Conservation (phyloP, 257 asterid genomes). For the Lycium barbarum region DNA sequence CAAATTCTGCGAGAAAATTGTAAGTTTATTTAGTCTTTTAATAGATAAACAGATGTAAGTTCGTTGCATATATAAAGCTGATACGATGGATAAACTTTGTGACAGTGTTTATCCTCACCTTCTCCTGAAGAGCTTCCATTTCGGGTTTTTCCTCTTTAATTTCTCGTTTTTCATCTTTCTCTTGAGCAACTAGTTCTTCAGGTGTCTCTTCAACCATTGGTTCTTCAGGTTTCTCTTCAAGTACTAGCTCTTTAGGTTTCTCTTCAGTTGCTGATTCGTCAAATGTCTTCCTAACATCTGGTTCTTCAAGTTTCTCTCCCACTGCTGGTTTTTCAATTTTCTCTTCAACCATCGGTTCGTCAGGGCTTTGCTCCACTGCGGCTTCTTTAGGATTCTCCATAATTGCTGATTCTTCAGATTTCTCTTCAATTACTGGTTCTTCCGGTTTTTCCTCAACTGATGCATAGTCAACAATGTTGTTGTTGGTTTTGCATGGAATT, state of each 20-base stretch:
- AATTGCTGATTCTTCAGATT: neutral
- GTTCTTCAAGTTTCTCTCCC: neutral
- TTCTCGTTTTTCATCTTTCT: neutral
- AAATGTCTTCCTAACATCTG: neutral
- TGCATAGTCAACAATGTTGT: neutral
- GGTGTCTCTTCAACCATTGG: neutral
- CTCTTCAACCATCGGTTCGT: neutral
- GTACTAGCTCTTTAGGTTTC: neutral
- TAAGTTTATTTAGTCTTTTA: neutral
- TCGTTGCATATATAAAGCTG: neutral
- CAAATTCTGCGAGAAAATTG: neutral
- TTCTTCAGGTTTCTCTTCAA: neutral
- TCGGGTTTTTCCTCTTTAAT: neutral
- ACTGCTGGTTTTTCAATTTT: neutral
- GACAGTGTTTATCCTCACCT: neutral
- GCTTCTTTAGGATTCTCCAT: neutral
- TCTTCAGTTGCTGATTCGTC: neutral
- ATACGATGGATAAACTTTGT: neutral
- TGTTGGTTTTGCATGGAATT: slow-evolving; percentile 8
- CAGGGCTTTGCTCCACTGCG: neutral
- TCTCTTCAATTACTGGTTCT: neutral
- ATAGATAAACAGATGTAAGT: neutral
- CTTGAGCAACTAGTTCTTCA: neutral
- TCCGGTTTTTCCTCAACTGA: slow-evolving; percentile 1
- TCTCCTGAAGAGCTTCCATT: neutral